phyloP scores from a whole-genome alignment of 768 basidiomycete species.

The Termitomyces sp. region DNA sequence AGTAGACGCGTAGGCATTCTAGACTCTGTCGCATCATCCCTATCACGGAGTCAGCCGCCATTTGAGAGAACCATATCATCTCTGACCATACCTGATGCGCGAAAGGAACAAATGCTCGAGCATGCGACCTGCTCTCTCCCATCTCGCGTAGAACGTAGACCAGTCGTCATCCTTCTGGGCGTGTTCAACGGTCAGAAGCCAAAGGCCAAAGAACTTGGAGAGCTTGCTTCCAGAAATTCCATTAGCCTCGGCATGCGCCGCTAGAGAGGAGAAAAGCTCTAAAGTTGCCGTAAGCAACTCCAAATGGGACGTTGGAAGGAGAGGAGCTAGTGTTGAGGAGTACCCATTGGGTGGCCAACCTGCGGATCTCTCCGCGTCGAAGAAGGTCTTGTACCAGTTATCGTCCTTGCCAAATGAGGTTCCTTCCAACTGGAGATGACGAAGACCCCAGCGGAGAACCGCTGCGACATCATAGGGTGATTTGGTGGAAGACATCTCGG shows the following conservation, averaged over 20 bases:
- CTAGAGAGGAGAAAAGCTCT: constrained; percentile 62
- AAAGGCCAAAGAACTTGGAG: constrained; percentile 66
- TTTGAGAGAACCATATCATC: not conserved
- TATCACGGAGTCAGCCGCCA: constrained; percentile 19
- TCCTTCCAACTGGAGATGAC: constrained; percentile 63
- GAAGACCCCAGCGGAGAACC: constrained; percentile 75
- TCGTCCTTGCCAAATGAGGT: constrained; percentile 56
- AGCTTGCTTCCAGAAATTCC: constrained; percentile 76
- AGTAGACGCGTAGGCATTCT: constrained; percentile 65
- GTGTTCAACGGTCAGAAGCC: constrained; percentile 54
- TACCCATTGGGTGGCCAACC: constrained; percentile 63
- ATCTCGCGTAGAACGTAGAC: constrained; percentile 61
- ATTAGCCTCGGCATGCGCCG: constrained; percentile 67
- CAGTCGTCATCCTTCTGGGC: constrained; percentile 51
- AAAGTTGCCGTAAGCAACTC: constrained; percentile 55
- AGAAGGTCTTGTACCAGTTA: constrained; percentile 66
- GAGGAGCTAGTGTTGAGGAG: constrained; percentile 54
- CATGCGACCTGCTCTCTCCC: constrained; percentile 69
- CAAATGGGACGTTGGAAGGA: constrained; percentile 50
- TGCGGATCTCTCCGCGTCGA: constrained; percentile 49
- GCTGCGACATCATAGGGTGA: constrained; percentile 77
- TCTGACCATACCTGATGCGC: constrained; percentile 51
- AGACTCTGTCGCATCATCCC: constrained; percentile 51
- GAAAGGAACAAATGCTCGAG: constrained; percentile 76
- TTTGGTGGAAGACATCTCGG: constrained; percentile 58